Conservation (phyloP, 805 yeast species). For the Pachysolen tannophilus region DNA sequence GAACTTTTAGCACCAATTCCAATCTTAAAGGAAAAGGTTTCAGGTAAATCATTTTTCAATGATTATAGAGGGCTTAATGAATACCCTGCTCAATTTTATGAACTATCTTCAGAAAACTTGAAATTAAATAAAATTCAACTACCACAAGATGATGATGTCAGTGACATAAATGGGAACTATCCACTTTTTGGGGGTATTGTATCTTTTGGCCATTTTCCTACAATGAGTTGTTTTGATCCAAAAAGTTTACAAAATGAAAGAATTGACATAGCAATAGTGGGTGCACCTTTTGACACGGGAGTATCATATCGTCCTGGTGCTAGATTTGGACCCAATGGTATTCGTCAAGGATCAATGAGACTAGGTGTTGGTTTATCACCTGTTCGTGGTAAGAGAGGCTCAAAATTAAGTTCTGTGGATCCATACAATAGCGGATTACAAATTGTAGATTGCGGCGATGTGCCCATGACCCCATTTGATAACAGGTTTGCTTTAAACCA, state of each 20-base stretch:
- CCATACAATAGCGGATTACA: conserved; percentile 34
- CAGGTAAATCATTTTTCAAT: neutral
- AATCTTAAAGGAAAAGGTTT: neutral
- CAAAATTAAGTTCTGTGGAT: conserved; percentile 27
- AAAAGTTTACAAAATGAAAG: conserved; percentile 4
- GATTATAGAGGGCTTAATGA: neutral
- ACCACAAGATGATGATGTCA: conserved; percentile 29
- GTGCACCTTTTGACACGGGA: conserved; percentile 55
- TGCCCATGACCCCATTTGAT: conserved; percentile 55
- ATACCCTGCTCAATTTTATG: conserved; percentile 10
- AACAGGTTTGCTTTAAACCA: conserved; percentile 49
- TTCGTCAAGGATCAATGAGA: conserved; percentile 38
- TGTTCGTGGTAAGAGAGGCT: conserved; percentile 27
- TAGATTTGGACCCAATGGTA: conserved; percentile 49
- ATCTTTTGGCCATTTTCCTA: conserved; percentile 39
- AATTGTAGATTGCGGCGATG: conserved; percentile 53
- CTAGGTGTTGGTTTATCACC: conserved; percentile 34
- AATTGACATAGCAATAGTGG: conserved; percentile 46
- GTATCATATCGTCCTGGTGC: conserved; percentile 51
- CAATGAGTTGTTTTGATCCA: conserved; percentile 37
- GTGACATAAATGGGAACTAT: conserved; percentile 16
- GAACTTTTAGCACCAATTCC: conserved; percentile 1
- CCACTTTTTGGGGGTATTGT: conserved; percentile 38
- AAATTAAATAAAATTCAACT: conserved; percentile 16
- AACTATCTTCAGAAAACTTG: conserved; percentile 13